Evolutionary conservation across 192 early-diverging fungal species (phyloP), one percentile per base, ranked within the genome.

Genomic region (Coemansia sp.): DNA sequence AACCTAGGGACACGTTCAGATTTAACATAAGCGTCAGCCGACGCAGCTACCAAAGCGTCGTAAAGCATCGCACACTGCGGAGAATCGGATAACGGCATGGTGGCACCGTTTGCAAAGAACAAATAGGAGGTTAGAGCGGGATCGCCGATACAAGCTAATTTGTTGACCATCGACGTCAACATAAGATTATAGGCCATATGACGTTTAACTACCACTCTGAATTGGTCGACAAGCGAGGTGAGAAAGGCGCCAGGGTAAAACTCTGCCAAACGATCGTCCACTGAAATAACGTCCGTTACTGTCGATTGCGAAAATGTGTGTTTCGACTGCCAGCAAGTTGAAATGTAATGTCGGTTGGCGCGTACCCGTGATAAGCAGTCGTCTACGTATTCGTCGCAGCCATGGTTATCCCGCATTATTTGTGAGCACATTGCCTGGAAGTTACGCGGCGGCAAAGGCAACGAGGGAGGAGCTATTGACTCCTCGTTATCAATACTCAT

Each of bases 171-270:
- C 54, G 86, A 85, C 10, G 89, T 90, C 3, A 90, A 70, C 69
- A 88, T 51, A 59, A 90, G 69, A 62, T 88, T 89, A 27, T 87
- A 85, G 31, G 87, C 89, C 70, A 90, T 85, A n/a, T 87, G 79
- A 12, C 79, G 80, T 54, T 80, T 77, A 2, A 88, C 66, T 27
- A 78, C 76, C 18, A 73, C 40, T 7, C 66, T 41, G n/a, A 90
- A 72, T 67, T 86, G 84, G 31, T 67, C 64, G 42, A 88, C 70
- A 4, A 90, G 74, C 29, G 82, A 80, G 5, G 70, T 65, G 38
- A 90, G 51, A 62, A 90, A 90, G 3, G 76, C 70, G 24, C 89
- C 89, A n/a, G 88, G 87, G 47, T 86, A 90, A 13, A 80, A 73
- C 3, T 7, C 41, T 0, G 62, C 55, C 70, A 76, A 55, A 22